Conservation (phyloP, 2,329 filamentous ascomycete genomes). For the Amauroascus niger region DNA sequence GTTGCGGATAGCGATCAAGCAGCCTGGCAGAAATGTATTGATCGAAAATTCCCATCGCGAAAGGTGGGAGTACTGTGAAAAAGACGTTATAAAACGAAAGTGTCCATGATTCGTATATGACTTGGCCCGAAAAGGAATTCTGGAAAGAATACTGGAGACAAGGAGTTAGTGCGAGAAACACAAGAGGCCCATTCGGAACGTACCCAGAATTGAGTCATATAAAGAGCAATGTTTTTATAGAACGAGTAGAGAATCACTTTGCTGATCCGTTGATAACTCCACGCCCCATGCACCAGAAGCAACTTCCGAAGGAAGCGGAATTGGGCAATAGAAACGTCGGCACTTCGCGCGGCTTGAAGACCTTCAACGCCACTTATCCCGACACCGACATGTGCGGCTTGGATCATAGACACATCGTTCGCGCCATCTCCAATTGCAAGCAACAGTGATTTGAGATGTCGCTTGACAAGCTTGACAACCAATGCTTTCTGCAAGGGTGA, state of each 20-base stretch:
- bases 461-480: slow-evolving; percentile 96
- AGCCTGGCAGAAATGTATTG: slow-evolving; percentile 93
- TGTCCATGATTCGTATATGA: slow-evolving; percentile 99
- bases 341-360: slow-evolving; percentile 88
- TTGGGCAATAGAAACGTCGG: slow-evolving; percentile 90
- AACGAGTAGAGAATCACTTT: slow-evolving; percentile 98
- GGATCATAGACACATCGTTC: slow-evolving; percentile 99
- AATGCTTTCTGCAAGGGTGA: slow-evolving; percentile 94
- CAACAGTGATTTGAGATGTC: slow-evolving; percentile 80
- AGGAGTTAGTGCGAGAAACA: slow-evolving; percentile 19
- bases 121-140: slow-evolving; percentile 93
- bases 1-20: slow-evolving; percentile 88
- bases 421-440: slow-evolving; percentile 95
- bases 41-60: slow-evolving; percentile 92
- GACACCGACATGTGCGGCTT: slow-evolving; percentile 93
- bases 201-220: slow-evolving; percentile 99
- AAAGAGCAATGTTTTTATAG: slow-evolving; percentile 97
- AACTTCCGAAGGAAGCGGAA: slow-evolving; percentile 93
- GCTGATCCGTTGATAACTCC: slow-evolving; percentile 95
- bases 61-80: slow-evolving; percentile 86
- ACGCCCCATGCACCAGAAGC: slow-evolving; percentile 86
- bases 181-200: slow-evolving; percentile 28
- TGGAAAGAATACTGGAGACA: slow-evolving; percentile 77
- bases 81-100: slow-evolving; percentile 99
- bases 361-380: slow-evolving; percentile 96